Evolutionary conservation across 495 filamentous ascomycete genomes (phyloP), one percentile per base, ranked within the genome.

Genomic region (Glutinoglossum americanum): DNA sequence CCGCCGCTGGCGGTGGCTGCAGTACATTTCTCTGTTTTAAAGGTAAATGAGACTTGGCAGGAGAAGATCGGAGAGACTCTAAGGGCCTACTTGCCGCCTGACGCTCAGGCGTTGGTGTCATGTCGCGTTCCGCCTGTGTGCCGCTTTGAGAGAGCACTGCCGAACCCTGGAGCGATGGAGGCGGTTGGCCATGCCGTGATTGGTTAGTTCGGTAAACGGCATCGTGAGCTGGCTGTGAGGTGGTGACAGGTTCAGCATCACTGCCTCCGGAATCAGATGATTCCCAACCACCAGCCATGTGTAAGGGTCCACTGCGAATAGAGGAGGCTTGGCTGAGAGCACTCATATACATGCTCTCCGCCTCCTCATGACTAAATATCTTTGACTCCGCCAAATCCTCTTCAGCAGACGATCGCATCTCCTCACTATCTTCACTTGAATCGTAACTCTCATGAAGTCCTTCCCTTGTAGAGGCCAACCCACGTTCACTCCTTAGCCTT

Each of bases 341-440:
- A 63, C 81, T 85, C 79, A 96, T 89, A 61, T 97, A 97, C 81
- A 99, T 84, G 68, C 92, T 97, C 63, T 90, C 83, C 0, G 92
- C 92, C 59, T 97, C 89, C 58, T 93, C 87, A 57, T 93, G 83
- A 56, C 80, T 89, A 66, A 89, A 97, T 17, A 92, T 66, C 61
- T 76, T 86, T 10, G 93, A 97, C 60, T 85, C 72, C n/a, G 57
- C n/a, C n/a, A 59, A 48, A 44, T 59, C 57, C 30, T 59, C 57
- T 39, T 56, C 33, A 25, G 11, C 23, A 6, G 39, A 56, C 17
- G 54, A 45, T 9, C 15, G 23, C 9, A 26, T 23, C 32, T 27
- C 54, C 39, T 39, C 33, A 17, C 54, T 56, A 27, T 56, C 54
- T 39, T 56, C 39, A 21, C 27, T 19, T 15, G 19, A 17, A 27